Base-by-base conservation (phyloP, 2,329 filamentous ascomycete species). In the Talaromyces sp. region DNA sequence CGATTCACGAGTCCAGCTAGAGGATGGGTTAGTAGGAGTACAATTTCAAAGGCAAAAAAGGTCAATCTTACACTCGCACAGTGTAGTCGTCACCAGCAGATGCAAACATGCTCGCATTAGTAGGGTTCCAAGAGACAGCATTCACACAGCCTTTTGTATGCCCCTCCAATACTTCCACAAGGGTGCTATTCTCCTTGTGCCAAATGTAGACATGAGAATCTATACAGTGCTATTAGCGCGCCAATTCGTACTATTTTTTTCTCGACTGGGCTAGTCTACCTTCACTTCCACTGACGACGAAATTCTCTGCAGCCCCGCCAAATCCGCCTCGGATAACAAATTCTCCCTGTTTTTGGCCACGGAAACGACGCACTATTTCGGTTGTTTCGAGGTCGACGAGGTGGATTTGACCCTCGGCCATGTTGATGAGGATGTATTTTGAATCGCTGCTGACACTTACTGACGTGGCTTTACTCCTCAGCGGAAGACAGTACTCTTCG, bases 251-350 rank as follows among this genome's bases (percentile, higher is more conserved):
- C 42, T 23, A 1, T 23, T 30, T 40, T 27, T 62, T 62, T 8
- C 66, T 63, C 63, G 61, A 56, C 62, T 28, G 40, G 10, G 47
- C 42, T 23, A 6, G 68, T 81, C 70, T 79, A 92, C 91, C 90
- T 83, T 97, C 92, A 69, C 92, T 96, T 10, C 95, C 95, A 69
- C 91, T 94, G 31, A 96, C 82, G 9, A 98, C 89, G 74, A 97
- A 97, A 72, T 89, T 93, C 77, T 97, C 92, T 62, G 91, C 89
- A 1, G 94, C 93, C 34, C 95, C 95, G 18, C 95, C 95, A 76
- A 97, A 95, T 0, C 83, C 81, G 69, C 88, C 90, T 57, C 94
- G 85, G 63, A 99, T 96, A 60, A 97, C 84, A 71, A 82, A 96
- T 1, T 89, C 80, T 59, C 87, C 88, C 65, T 92, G 91, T 51